Percentiles rank a stretch among this genome's conserved stretches.
Conservation (phyloP, 2,329 filamentous ascomycete genomes). For the Aureobasidium sp. region DNA sequence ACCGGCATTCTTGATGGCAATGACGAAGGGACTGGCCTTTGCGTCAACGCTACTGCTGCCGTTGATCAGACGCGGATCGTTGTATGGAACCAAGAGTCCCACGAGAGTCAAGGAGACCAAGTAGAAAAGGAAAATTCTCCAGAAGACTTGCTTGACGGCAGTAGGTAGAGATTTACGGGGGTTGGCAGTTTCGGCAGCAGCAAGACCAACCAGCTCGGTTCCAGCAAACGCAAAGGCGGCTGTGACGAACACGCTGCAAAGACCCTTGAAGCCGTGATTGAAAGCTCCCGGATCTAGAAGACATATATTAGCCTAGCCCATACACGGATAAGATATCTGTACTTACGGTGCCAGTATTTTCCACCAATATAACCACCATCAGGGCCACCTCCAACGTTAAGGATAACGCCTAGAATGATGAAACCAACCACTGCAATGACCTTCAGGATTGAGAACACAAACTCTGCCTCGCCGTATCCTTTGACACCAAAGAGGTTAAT, state of each 20-base stretch:
- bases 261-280: slow-evolving; percentile 71
- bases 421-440: slow-evolving; percentile 79
- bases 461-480: slow-evolving; percentile 84
- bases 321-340: slow-evolving; percentile 45
- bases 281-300: slow-evolving; percentile 77
- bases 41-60: slow-evolving; percentile 53
- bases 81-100: slow-evolving; percentile 71
- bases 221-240: slow-evolving; percentile 70
- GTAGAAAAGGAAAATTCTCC: slow-evolving; percentile 76
- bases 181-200: slow-evolving; percentile 68
- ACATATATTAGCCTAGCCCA: slow-evolving; percentile 7
- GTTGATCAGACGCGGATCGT: slow-evolving; percentile 54
- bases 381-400: slow-evolving; percentile 70
- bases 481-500: slow-evolving; percentile 88
- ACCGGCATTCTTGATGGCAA: slow-evolving; percentile 74
- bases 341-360: slow-evolving; percentile 35
- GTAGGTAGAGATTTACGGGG: slow-evolving; percentile 74
- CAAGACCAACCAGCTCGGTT: slow-evolving; percentile 67
- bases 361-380: slow-evolving; percentile 71
- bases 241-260: slow-evolving; percentile 69
- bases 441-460: slow-evolving; percentile 79
- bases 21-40: slow-evolving; percentile 82
- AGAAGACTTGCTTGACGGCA: slow-evolving; percentile 89
- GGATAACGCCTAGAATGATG: slow-evolving; percentile 76
- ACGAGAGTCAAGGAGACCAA: slow-evolving; percentile 72